Evolutionary conservation across 140 eudicot species (phyloP), one percentile per base, ranked within the genome.

Genomic region (Senecio squalidus): DNA sequence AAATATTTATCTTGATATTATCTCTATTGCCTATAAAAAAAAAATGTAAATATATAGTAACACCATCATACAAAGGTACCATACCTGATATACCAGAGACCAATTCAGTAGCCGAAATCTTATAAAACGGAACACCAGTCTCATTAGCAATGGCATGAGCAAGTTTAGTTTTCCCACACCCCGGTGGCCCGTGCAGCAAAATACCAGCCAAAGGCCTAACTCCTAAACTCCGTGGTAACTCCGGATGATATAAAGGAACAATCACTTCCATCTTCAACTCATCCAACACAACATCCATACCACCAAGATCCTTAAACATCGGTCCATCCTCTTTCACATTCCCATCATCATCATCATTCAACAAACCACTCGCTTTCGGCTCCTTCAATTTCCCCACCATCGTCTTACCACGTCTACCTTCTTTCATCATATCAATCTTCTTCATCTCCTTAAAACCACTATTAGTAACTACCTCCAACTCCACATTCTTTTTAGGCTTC

Each of bases 141-240:
- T 91, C 96, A 34, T 91, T 86, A 3, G 96, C 96, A 81, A 91
- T 84, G 47, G 98, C 98, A 65, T 81, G 84, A 53, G 98, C 98
- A 36, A 91, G 64, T 62, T 72, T 83, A 20, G 98, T 91, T 76
- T 91, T 91, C 30, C 98, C 98, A 59, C 98, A 91, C 6, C 98
- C 98, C 0, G 98, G 98, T 11, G 96, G 98, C 5, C 98, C 98
- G 25, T 91, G 88, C 13, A 91, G 68, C 75, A 91, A 75, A 57
- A 91, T 79, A 55, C 98, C 98, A 0, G 82, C 38, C 68, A 77
- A 76, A 0, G 98, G 98, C 51, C 68, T 70, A 13, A 86, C 92
- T 20, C 96, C 96, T 0, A 86, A 76, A 22, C 65, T 28, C 15
- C 43, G 62, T 0, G 84, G 86, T 30, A 91, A 48, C 57, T 86